Percentiles rank a stretch among this genome's conserved stretches.
phyloP scores from a whole-genome alignment of 768 basidiomycete species.

The Boletus sensibilis region DNA sequence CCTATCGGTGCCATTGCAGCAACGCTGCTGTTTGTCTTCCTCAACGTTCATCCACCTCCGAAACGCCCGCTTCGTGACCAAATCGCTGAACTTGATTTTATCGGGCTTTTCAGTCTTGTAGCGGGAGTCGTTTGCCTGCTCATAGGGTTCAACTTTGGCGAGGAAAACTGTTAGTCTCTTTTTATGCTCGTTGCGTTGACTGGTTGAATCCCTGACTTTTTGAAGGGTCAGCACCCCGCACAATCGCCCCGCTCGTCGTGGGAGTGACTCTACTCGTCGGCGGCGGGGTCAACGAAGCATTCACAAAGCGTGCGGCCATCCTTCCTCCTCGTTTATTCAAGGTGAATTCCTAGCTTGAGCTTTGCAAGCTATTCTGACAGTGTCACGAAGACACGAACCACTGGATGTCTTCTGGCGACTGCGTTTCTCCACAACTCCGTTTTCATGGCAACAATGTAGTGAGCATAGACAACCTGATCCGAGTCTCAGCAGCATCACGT shows the following conservation, averaged over 20 bases:
- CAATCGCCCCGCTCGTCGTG: slow-evolving; percentile 55
- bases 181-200: neutral
- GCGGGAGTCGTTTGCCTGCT: slow-evolving; percentile 64
- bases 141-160: slow-evolving; percentile 68
- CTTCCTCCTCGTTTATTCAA: slow-evolving; percentile 74
- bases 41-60: slow-evolving; percentile 71
- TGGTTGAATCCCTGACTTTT: neutral
- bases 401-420: slow-evolving; percentile 54
- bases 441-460: slow-evolving; percentile 50
- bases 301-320: slow-evolving; percentile 65
- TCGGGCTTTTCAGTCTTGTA: slow-evolving; percentile 65
- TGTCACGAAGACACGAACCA: slow-evolving; percentile 59
- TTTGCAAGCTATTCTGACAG: neutral
- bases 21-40: slow-evolving; percentile 62
- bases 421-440: slow-evolving; percentile 60
- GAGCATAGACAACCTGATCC: neutral
- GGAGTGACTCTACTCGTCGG: slow-evolving; percentile 53
- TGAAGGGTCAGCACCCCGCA: slow-evolving; percentile 54
- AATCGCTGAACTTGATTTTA: slow-evolving; percentile 62
- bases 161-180: slow-evolving; percentile 54
- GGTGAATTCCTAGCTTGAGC: slow-evolving; percentile 33
- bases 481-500: neutral
- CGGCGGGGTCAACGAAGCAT: slow-evolving; percentile 55
- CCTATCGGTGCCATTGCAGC: slow-evolving; percentile 69
- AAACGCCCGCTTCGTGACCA: slow-evolving; percentile 58